Evolutionary conservation across 768 basidiomycete species (phyloP).

Genomic region (Agrocybe praecox): DNA sequence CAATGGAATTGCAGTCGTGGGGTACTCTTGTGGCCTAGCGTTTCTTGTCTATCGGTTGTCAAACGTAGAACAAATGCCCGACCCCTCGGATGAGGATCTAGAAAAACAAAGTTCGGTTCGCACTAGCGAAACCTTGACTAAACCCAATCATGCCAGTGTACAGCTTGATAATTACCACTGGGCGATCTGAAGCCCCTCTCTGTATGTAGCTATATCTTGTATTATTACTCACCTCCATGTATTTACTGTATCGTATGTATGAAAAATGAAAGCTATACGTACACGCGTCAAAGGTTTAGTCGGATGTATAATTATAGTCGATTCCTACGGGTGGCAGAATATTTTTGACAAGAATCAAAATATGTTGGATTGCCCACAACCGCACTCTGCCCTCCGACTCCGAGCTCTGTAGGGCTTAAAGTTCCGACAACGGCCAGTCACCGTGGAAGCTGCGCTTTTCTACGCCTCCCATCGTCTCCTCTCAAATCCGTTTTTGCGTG

Average conservation of each 20-base stretch:
- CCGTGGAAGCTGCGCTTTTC: not conserved
- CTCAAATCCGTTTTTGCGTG: not conserved
- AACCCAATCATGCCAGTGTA: not conserved
- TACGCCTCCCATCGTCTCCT: not conserved
- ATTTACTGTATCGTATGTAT: not conserved
- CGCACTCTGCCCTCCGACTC: not conserved
- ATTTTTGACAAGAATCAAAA: not conserved
- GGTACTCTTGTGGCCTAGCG: constrained; percentile 19
- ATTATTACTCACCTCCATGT: not conserved
- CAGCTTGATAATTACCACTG: not conserved
- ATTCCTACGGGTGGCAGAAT: not conserved
- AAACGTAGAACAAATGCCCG: not conserved
- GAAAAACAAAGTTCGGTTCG: constrained; percentile 13
- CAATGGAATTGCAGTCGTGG: constrained; percentile 9
- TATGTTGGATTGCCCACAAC: not conserved
- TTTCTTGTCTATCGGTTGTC: constrained; percentile 14
- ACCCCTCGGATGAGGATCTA: not conserved
- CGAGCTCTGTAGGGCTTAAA: not conserved
- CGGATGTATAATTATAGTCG: not conserved
- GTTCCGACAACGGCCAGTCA: not conserved
- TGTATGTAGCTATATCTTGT: not conserved
- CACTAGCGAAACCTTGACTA: not conserved
- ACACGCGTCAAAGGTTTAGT: not conserved
- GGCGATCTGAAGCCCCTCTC: not conserved
- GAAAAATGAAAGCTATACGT: not conserved